Conservation (phyloP, 2,329 filamentous ascomycete species). For the Epichloe typhina region DNA sequence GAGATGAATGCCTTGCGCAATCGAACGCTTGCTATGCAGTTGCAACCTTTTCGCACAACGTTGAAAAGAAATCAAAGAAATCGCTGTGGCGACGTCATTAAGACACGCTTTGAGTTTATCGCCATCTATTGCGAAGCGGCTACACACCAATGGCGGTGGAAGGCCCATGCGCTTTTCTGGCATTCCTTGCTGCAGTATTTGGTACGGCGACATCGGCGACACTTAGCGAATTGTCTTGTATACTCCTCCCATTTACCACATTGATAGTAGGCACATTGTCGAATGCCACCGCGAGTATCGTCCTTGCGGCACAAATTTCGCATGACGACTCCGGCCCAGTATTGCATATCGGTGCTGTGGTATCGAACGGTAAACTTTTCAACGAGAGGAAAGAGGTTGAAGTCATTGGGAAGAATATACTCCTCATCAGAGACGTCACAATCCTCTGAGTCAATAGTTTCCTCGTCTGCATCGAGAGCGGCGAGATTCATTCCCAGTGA, state of each 20-base stretch:
- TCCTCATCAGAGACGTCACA: constrained; percentile 61
- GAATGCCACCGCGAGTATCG: constrained; percentile 82
- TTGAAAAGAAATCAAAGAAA: constrained; percentile 16
- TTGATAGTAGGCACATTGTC: constrained; percentile 95
- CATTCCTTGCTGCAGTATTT: constrained; percentile 99
- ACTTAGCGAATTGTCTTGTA: constrained; percentile 94
- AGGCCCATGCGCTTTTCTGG: constrained; percentile 97
- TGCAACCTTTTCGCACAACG: constrained; percentile 17
- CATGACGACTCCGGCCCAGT: constrained; percentile 99
- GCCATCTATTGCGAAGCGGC: constrained; percentile 43
- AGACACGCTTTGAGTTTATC: constrained; percentile 3
- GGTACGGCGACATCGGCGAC: constrained; percentile 84
- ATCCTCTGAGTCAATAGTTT: constrained; percentile 27
- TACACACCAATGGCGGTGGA: constrained; percentile 95
- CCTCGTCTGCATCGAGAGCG: constrained; percentile 56
- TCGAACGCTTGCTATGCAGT: constrained; percentile 30
- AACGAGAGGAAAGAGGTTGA: constrained; percentile 95
- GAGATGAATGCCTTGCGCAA: constrained; percentile 28
- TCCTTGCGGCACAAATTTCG: constrained; percentile 96
- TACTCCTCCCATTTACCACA: constrained; percentile 98
- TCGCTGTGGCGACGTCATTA: constrained; percentile 6
- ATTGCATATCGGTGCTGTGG: constrained; percentile 95
- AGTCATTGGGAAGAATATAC: constrained; percentile 83
- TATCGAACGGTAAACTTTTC: constrained; percentile 97
- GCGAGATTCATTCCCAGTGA: constrained; percentile 80